A percentile compares a stretch with the other conserved stretches of the same genome.
phyloP scores from a whole-genome alignment of 192 early-diverging fungal species.

The Backusella westeae region DNA sequence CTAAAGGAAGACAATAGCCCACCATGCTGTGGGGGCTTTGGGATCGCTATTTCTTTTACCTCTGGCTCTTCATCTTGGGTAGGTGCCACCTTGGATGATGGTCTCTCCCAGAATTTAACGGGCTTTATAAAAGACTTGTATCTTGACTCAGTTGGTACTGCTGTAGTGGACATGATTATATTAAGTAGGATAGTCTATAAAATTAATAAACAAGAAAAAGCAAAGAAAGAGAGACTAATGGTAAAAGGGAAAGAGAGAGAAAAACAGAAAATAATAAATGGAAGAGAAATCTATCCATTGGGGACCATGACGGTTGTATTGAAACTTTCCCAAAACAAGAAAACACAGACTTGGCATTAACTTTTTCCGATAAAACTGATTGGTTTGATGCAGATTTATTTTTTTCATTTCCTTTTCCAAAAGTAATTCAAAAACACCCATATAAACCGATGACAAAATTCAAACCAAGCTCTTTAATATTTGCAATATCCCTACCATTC shows the following conservation, averaged over 20 bases:
- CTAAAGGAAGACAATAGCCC: background rate
- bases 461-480: background rate
- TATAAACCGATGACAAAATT: background rate
- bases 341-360: background rate
- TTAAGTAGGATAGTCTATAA: background rate
- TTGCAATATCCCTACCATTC: background rate
- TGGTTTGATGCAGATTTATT: background rate
- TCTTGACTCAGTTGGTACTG: background rate
- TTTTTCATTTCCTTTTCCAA: background rate
- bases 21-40: background rate
- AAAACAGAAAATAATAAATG: constrained; percentile 3
- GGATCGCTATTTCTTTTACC: background rate
- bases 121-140: constrained; percentile 18
- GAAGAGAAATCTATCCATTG: constrained; percentile 2
- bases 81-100: background rate
- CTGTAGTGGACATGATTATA: background rate
- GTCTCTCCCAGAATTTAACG: constrained; percentile 16
- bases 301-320: background rate
- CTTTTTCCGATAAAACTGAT: background rate
- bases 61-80: background rate
- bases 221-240: background rate
- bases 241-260: background rate
- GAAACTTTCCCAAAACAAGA: background rate
- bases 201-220: background rate
- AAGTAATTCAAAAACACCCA: background rate